These are phyloP conservation scores for Umbelopsis ramanniana DNA, from an alignment of 192 early-diverging fungal genomes.

Conservation along the genomic window DNA sequence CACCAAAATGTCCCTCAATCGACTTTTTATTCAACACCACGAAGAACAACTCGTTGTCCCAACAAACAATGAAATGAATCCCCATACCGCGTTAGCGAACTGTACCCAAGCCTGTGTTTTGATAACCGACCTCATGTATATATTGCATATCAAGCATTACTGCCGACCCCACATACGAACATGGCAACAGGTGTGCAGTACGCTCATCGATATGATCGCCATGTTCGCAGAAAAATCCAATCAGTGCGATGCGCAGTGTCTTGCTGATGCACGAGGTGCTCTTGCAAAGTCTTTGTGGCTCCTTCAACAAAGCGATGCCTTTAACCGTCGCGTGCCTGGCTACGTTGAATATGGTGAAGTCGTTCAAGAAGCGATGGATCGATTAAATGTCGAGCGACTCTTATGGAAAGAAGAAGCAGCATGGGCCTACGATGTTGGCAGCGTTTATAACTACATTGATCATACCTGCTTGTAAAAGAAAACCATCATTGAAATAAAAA, in stretches of 20 bases:
- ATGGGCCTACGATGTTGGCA: constrained; percentile 14
- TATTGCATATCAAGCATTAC: constrained; percentile 17
- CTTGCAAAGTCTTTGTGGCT: constrained; percentile 17
- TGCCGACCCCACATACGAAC: constrained; percentile 27
- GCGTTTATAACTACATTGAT: not conserved
- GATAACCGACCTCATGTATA: constrained; percentile 11
- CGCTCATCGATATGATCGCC: constrained; percentile 23
- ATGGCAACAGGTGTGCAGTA: constrained; percentile 23
- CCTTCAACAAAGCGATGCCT: constrained; percentile 15
- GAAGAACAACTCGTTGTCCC: constrained; percentile 3
- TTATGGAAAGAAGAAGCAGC: constrained; percentile 11
- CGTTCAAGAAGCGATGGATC: constrained; percentile 18
- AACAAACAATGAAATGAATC: not conserved
- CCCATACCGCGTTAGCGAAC: constrained; percentile 13
- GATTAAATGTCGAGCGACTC: not conserved
- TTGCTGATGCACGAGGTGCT: not conserved
- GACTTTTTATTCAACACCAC: constrained; percentile 18
- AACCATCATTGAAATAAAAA: no score
- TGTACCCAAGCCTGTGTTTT: constrained; percentile 15
- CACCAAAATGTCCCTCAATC: constrained; percentile 10
- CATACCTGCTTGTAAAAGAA: not conserved
- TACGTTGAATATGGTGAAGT: constrained; percentile 3
- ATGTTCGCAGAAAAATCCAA: constrained; percentile 10
- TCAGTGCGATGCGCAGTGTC: not conserved
- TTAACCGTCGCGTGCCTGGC: constrained; percentile 11